A percentile compares a stretch with the other conserved stretches of the same genome.
Evolutionary conservation across 140 eudicot genomes (phyloP).

Genomic region (Ambrosia hybrid): DNA sequence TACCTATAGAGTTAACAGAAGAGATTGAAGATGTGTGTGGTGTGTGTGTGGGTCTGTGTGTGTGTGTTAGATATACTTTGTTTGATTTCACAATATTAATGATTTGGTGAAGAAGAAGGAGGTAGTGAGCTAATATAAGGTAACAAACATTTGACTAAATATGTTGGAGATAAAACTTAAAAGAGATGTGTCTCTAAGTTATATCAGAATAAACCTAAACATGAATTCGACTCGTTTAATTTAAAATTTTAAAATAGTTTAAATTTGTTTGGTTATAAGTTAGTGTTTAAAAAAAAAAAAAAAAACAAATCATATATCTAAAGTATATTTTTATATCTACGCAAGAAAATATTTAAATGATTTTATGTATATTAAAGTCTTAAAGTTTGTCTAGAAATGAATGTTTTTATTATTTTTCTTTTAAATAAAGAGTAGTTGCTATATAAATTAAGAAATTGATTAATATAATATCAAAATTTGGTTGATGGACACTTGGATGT

Average conservation of each 20-base stretch:
- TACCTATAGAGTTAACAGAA: not conserved
- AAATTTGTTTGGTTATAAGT: not conserved
- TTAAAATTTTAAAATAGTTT: not conserved
- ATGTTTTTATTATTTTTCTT: too few species aligned
- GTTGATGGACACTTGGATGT: too few species aligned
- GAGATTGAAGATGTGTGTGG: constrained; percentile 11
- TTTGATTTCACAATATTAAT: constrained; percentile 19
- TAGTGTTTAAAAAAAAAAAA: too few species aligned
- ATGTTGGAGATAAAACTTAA: not conserved
- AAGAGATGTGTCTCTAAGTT: too few species aligned
- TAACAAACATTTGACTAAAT: not conserved
- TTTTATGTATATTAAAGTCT: too few species aligned
- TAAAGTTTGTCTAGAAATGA: too few species aligned
- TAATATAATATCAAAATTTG: too few species aligned
- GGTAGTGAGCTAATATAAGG: constrained; percentile 6
- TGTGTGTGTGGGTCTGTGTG: not conserved
- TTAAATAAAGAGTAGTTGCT: too few species aligned
- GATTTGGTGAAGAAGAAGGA: constrained; percentile 5
- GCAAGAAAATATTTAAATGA: too few species aligned
- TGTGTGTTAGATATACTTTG: not conserved
- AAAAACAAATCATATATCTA: too few species aligned
- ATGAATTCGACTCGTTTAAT: not conserved
- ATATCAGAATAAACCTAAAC: not conserved
- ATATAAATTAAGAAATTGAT: too few species aligned
- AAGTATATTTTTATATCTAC: too few species aligned